Conservation (phyloP, 208 protist genomes). For the Borovskyia barvae region DNA sequence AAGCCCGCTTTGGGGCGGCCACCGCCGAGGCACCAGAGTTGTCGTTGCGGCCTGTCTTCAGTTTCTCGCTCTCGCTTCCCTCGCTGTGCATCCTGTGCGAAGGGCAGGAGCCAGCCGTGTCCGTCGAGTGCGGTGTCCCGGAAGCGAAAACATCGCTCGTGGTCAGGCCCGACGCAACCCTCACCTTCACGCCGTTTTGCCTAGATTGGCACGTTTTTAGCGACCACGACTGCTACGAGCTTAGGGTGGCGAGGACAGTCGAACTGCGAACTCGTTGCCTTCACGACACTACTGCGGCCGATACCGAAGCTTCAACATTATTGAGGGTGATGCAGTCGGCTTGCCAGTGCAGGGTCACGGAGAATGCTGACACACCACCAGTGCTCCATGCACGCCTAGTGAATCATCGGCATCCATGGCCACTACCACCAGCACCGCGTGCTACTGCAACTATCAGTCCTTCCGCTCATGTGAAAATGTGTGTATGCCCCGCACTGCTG, state of each 20-base stretch:
- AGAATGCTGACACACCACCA: too few relatives aligned
- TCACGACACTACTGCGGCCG: background rate
- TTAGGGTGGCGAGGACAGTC: constrained; percentile 1
- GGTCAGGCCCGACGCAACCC: constrained; percentile 3
- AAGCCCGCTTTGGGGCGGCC: constrained; percentile 3
- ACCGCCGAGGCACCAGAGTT: constrained; percentile 4
- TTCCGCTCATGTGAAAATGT: constrained; percentile 5
- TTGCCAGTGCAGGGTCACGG: too few relatives aligned
- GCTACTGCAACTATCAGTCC: constrained; percentile 1
- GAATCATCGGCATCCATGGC: constrained; percentile 1
- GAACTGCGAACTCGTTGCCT: background rate
- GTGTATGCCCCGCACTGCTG: constrained; percentile 7
- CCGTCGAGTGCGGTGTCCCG: background rate
- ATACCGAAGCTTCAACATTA: too few relatives aligned
- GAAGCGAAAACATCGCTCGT: background rate
- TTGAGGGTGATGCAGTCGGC: too few relatives aligned
- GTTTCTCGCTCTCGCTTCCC: constrained; percentile 4
- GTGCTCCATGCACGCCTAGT: constrained; percentile 19
- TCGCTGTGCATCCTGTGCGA: constrained; percentile 19
- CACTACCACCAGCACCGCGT: constrained; percentile 13
- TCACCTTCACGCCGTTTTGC: constrained; percentile 13
- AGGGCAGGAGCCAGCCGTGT: constrained; percentile 13
- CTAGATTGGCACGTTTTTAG: constrained; percentile 9
- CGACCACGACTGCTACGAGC: constrained; percentile 18
- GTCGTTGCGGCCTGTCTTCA: constrained; percentile 10